phyloP scores from a whole-genome alignment of 495 filamentous ascomycete genomes.

The Aspergillus sparsus region DNA sequence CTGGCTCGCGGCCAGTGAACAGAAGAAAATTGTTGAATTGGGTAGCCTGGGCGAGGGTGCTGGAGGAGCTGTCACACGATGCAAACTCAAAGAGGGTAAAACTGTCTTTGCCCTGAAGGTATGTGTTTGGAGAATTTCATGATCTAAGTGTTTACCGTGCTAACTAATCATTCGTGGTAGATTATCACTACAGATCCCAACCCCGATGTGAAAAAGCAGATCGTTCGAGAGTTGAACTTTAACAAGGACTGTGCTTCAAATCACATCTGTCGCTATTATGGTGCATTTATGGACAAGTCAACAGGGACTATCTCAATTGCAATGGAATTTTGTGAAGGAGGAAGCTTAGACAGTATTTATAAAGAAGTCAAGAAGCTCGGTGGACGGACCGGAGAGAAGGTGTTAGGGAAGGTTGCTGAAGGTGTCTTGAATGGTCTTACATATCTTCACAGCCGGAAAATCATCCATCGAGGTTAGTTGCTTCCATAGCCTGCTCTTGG shows the following conservation, averaged over 20 bases:
- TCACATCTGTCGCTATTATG: constrained; percentile 96
- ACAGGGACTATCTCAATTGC: constrained; percentile 95
- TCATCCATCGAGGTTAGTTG: constrained; percentile 79
- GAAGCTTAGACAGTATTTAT: constrained; percentile 93
- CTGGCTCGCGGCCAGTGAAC: constrained; percentile 88
- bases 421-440: constrained; percentile 92
- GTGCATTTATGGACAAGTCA: constrained; percentile 89
- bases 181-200: constrained; percentile 98
- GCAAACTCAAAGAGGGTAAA: constrained; percentile 83
- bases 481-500: not conserved
- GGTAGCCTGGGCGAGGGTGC: constrained; percentile 94
- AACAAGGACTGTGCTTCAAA: constrained; percentile 95
- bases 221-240: constrained; percentile 90
- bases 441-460: constrained; percentile 94
- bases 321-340: constrained; percentile 99
- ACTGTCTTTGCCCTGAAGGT: constrained; percentile 98
- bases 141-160: constrained; percentile 13
- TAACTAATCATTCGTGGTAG: constrained; percentile 46
- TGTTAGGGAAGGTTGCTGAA: constrained; percentile 96
- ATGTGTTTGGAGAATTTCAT: constrained; percentile 24
- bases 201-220: constrained; percentile 96
- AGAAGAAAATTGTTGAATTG: constrained; percentile 82
- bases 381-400: constrained; percentile 94
- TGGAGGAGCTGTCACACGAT: constrained; percentile 91
- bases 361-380: constrained; percentile 94